Percentiles rank a stretch among this genome's conserved stretches.
Evolutionary conservation across 2,329 filamentous ascomycete genomes (phyloP).

Genomic region (Biscogniauxia sp.): DNA sequence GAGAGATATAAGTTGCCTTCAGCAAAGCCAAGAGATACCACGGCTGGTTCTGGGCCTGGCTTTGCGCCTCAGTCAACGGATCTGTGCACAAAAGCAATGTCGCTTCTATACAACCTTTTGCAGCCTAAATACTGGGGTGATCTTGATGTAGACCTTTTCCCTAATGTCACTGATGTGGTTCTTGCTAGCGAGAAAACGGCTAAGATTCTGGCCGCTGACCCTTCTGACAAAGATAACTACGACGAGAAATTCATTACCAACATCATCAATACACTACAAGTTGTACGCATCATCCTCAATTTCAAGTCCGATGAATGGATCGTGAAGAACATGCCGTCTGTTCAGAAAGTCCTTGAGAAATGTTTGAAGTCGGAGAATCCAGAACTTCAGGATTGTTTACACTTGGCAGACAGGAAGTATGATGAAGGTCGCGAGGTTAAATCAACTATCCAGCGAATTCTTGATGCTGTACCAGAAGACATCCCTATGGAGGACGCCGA

Average conservation of each 20-base stretch:
- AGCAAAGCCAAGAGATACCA: slow-evolving; percentile 59
- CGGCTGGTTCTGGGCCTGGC: slow-evolving; percentile 42
- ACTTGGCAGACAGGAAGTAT: slow-evolving; percentile 67
- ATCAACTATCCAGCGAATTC: slow-evolving; percentile 75
- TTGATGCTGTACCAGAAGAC: slow-evolving; percentile 84
- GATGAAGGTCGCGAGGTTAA: slow-evolving; percentile 70
- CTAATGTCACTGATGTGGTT: slow-evolving; percentile 84
- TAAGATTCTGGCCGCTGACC: slow-evolving; percentile 56
- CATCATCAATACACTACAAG: slow-evolving; percentile 91
- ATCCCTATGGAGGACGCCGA: slow-evolving; percentile 72
- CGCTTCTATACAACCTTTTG: slow-evolving; percentile 78
- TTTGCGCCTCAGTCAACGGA: slow-evolving; percentile 63
- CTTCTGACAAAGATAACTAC: slow-evolving; percentile 66
- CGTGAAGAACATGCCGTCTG: slow-evolving; percentile 67
- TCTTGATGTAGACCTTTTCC: slow-evolving; percentile 85
- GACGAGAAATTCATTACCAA: slow-evolving; percentile 81
- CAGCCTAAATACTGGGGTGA: slow-evolving; percentile 90
- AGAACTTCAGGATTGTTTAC: slow-evolving; percentile 90
- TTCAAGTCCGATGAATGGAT: slow-evolving; percentile 91
- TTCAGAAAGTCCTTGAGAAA: slow-evolving; percentile 90
- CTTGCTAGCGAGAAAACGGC: slow-evolving; percentile 76
- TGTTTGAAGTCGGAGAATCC: slow-evolving; percentile 82
- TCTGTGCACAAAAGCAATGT: slow-evolving; percentile 80
- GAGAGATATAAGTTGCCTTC: slow-evolving; percentile 81
- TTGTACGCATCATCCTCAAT: slow-evolving; percentile 85